Evolutionary conservation across 2,329 filamentous ascomycete species (phyloP).

Genomic region (Apiospora phragmitis): DNA sequence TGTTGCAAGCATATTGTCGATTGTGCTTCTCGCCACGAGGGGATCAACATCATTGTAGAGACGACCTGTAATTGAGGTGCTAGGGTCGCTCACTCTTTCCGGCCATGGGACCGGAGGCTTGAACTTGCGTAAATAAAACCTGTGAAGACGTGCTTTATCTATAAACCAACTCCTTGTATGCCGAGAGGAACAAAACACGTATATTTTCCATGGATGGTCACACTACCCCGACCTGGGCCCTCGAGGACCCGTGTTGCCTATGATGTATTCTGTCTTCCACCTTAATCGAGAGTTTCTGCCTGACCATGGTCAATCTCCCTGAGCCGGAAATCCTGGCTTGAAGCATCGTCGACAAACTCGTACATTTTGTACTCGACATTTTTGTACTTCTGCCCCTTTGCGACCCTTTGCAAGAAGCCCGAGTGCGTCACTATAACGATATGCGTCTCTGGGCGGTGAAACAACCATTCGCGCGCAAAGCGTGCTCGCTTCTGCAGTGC

Average conservation of each 20-base stretch:
- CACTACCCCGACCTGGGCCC: too few relatives aligned
- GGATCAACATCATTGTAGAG: not conserved
- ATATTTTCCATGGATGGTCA: not conserved
- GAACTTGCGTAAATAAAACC: not conserved
- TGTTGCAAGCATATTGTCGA: not conserved
- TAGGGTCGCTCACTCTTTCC: not conserved
- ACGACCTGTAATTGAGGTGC: too few relatives aligned
- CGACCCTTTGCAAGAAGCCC: constrained; percentile 29
- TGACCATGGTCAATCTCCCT: constrained; percentile 8
- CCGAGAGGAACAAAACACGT: not conserved
- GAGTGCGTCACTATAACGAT: constrained; percentile 34
- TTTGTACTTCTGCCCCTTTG: constrained; percentile 27
- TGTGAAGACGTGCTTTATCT: not conserved
- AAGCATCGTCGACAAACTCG: constrained; percentile 17
- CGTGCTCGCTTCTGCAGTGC: constrained; percentile 26
- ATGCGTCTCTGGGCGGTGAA: constrained; percentile 28
- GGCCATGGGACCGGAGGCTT: not conserved
- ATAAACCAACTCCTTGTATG: not conserved
- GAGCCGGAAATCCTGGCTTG: not conserved
- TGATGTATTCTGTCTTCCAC: not conserved
- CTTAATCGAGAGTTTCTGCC: constrained; percentile 7
- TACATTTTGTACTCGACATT: constrained; percentile 32
- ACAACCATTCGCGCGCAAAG: constrained; percentile 31
- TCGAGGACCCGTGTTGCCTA: not conserved
- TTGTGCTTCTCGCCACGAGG: not conserved